Evolutionary conservation across 2,329 filamentous ascomycete species (phyloP), one percentile per base, ranked within the genome.

Genomic region (Penicillium sp.): DNA sequence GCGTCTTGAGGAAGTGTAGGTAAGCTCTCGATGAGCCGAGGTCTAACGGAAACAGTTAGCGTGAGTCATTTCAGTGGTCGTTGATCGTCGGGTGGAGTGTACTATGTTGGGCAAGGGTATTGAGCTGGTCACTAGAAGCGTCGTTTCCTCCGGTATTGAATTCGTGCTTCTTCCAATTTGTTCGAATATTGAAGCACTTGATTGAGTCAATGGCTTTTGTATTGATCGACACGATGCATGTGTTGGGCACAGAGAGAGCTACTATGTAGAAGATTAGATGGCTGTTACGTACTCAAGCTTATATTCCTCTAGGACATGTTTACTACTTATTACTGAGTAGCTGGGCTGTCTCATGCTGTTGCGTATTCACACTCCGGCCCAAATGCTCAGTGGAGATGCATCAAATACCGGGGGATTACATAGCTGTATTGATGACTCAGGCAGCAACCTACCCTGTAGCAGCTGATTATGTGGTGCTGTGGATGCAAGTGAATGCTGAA

Each of bases 331-430:
- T 18, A 21, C 16, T 12, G 16, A 38, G 8, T 18, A 21, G 21
- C 16, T 18, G 9, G 16, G 16, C 10, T 2, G 21, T 21, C 18
- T 21, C 36, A 12, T 39, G 36, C 9, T n/a, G 3, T 12, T 36
- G 33, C 9, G 10, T 39, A 18, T 39, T 39, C 36, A 18, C 15
- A 13, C 6, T 33, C 31, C 10, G n/a, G 34, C 34, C 33, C 31
- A 45, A 44, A 49, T 45, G 53, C 28, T 38, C 10, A 26, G 62
- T 62, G 59, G 61, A 56, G 52, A 57, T 48, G 24, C 42, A 39
- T 43, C 42, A 57, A 63, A 63, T 64, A 64, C 62, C 62, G 62
- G 62, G 62, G 62, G 56, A 60, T 58, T 49, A 64, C 62, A 53
- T 36, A 21, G 52, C 43, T 16, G 51, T 58, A 59, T 54, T 31